phyloP scores from a whole-genome alignment of 2,329 filamentous ascomycete species.

The Fusarium albidum region DNA sequence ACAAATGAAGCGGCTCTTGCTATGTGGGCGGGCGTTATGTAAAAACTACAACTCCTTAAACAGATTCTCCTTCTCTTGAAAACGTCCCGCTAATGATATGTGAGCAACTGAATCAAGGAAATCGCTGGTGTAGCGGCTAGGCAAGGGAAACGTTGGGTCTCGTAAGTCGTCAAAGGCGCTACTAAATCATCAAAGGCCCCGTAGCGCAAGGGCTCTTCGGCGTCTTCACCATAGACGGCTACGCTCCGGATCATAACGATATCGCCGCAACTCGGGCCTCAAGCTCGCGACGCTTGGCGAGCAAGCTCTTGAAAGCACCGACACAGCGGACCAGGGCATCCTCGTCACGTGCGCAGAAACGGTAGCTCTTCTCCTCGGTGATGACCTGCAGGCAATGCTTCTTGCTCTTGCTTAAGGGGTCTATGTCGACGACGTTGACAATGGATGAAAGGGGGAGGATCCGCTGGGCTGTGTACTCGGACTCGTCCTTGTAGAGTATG shows the following conservation, averaged over 20 bases:
- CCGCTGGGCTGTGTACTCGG: conserved; percentile 86
- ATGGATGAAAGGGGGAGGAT: conserved; percentile 82
- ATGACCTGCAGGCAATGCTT: conserved; percentile 91
- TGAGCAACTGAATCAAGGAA: conserved; percentile 14
- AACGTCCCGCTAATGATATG: conserved; percentile 12
- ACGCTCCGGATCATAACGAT: conserved; percentile 18
- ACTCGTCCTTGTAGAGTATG: conserved; percentile 90
- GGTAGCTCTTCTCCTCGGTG: conserved; percentile 85
- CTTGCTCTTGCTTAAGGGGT: conserved; percentile 86
- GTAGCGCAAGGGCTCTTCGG: background rate
- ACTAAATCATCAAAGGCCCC: conserved; percentile 11
- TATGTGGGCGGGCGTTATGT: conserved; percentile 22
- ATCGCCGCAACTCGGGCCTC: conserved; percentile 55
- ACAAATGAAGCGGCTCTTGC: conserved; percentile 33
- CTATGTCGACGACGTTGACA: conserved; percentile 91
- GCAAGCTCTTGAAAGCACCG: conserved; percentile 87
- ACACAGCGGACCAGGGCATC: conserved; percentile 84
- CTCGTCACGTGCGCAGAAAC: conserved; percentile 81
- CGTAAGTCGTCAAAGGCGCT: conserved; percentile 34
- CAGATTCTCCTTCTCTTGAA: conserved; percentile 14
- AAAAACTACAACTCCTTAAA: conserved; percentile 19
- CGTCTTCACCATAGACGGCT: background rate
- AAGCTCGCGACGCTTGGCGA: conserved; percentile 73
- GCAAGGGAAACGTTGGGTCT: conserved; percentile 35
- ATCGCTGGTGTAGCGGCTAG: conserved; percentile 18